Percentiles rank a stretch among this genome's conserved stretches.
phyloP scores from a whole-genome alignment of 305 asterid species.

The Rubia peregrina region DNA sequence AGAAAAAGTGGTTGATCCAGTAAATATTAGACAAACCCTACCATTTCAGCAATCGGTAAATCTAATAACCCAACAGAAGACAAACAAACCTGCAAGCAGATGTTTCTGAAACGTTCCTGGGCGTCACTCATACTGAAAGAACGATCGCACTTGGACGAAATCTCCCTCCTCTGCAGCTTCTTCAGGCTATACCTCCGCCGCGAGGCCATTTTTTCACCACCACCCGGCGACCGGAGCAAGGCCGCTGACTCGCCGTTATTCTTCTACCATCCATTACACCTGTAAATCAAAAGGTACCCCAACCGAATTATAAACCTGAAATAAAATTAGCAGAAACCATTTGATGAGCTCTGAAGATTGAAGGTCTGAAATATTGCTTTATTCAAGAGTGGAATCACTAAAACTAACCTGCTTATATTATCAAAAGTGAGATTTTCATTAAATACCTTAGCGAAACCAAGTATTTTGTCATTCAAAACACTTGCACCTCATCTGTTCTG shows the following conservation, averaged over 20 bases:
- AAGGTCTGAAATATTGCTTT: background rate
- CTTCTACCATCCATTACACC: too few species aligned
- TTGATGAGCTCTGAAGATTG: background rate
- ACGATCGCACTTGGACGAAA: conserved; percentile 77
- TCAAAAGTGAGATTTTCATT: conserved; percentile 87
- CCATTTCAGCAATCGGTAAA: background rate
- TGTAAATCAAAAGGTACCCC: too few species aligned
- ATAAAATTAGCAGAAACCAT: conserved; percentile 3
- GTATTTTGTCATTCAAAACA: conserved; percentile 58
- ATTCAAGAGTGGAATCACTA: conserved; percentile 7
- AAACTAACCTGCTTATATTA: conserved; percentile 68
- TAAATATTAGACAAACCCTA: background rate
- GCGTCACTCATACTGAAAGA: conserved; percentile 93
- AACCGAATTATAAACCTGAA: too few species aligned
- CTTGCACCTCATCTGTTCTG: conserved; percentile 78
- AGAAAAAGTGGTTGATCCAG: background rate
- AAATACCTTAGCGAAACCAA: conserved; percentile 82
- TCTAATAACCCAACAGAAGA: too few species aligned
- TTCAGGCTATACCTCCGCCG: conserved; percentile 59
- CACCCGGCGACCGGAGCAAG: background rate
- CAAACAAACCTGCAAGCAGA: too few species aligned
- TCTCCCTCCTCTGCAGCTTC: conserved; percentile 94
- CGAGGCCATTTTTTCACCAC: conserved; percentile 90
- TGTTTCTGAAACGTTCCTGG: conserved; percentile 90
- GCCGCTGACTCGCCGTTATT: too few species aligned